A percentile compares a stretch with the other conserved stretches of the same genome.
These are phyloP conservation scores for Aspergillus steynii DNA, from an alignment of 495 filamentous ascomycete species.

Conservation along the genomic window DNA sequence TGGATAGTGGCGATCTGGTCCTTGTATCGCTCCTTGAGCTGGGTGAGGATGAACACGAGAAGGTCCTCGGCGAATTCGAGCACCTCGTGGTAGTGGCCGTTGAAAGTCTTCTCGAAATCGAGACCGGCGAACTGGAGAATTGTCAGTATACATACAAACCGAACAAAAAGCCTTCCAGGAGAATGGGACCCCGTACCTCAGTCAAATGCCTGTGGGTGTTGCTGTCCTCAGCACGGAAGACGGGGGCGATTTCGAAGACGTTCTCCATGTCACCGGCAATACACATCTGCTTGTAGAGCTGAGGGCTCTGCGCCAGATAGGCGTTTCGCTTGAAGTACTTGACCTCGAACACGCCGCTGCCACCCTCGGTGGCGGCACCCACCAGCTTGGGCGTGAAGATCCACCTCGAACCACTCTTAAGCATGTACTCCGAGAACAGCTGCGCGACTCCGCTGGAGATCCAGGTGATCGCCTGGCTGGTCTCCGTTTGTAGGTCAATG, in stretches of 20 bases:
- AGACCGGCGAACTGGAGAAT: slow-evolving; percentile 75
- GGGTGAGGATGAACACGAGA: slow-evolving; percentile 84
- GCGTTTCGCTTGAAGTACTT: slow-evolving; percentile 87
- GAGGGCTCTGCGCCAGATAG: slow-evolving; percentile 89
- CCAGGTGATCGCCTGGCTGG: slow-evolving; percentile 81
- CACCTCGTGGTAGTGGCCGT: slow-evolving; percentile 85
- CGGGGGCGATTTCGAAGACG: slow-evolving; percentile 86
- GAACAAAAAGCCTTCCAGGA: slow-evolving; percentile 54
- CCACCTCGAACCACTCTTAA: slow-evolving; percentile 74
- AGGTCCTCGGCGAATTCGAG: slow-evolving; percentile 77
- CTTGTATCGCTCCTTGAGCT: slow-evolving; percentile 66
- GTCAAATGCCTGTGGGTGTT: slow-evolving; percentile 97
- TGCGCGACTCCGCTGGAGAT: slow-evolving; percentile 81
- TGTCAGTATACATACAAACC: slow-evolving; percentile 5
- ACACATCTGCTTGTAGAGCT: slow-evolving; percentile 95
- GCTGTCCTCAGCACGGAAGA: slow-evolving; percentile 95
- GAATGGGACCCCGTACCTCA: slow-evolving; percentile 51
- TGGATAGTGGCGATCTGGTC: slow-evolving; percentile 68
- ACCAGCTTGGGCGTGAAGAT: slow-evolving; percentile 90
- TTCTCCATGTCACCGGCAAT: slow-evolving; percentile 89
- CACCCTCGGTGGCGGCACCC: slow-evolving; percentile 88
- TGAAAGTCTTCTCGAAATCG: slow-evolving; percentile 96
- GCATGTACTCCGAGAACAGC: slow-evolving; percentile 78
- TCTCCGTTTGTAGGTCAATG: slow-evolving; percentile 84
- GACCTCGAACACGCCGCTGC: slow-evolving; percentile 88